Evolutionary conservation across 495 filamentous ascomycete genomes (phyloP), one percentile per base, ranked within the genome.

Genomic region (Tuber melanosporum): DNA sequence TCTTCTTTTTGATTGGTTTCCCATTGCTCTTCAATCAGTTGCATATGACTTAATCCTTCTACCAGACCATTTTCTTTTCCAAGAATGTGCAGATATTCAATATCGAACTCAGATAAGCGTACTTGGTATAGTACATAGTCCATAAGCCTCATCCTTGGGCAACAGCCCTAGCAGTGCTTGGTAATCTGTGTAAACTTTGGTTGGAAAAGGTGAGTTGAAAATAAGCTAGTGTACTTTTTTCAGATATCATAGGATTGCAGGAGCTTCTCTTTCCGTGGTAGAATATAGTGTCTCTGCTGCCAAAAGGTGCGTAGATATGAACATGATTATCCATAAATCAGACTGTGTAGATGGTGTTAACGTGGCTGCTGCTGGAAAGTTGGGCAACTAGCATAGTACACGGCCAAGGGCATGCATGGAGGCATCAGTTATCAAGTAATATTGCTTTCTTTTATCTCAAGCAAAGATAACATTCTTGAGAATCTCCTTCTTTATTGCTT

Each of bases 131-230:
- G 41, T 7, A 42, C 41, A n/a, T 42, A 42, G 41, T 7, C 41
- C 41, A 42, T 42, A 7, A 42, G 41, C 41, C 2, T 42, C 41
- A 42, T 42, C 41, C 41, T 42, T 42, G n/a, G n/a, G n/a, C n/a
- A n/a, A n/a, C n/a, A n/a, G n/a, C n/a, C n/a, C n/a, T n/a, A n/a
- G n/a, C n/a, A n/a, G n/a, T n/a, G n/a, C n/a, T n/a, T n/a, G n/a
- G 20, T 73, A n/a, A 52, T 76, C 75, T 0, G 75, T 76, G 15
- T 76, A 76, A 4, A 76, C 22, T 20, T 46, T 71, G 1, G 47
- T 52, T 0, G 41, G 8, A 32, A n/a, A 76, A 0, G 42, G 70
- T 0, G 22, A 47, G 3, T 41, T 45, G 2, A 32, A 5, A 0
- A 76, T 19, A 1, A 76, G 32, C 70, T n/a, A 73, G 0, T 45